Base-by-base conservation (phyloP, 164 flowering plant genomes). In the Dillenia turbinata region DNA sequence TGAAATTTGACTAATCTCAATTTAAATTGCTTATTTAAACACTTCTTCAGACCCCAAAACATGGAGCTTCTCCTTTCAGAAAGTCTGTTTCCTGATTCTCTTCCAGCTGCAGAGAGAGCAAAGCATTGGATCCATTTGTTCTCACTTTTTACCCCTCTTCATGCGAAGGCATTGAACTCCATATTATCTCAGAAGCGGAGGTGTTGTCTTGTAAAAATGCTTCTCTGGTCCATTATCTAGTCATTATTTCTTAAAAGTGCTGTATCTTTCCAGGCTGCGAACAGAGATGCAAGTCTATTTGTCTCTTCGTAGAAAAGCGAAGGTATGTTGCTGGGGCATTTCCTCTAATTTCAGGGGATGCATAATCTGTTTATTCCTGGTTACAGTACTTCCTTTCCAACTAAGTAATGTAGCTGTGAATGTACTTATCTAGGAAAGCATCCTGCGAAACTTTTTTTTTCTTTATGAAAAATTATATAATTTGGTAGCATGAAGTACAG, bases 111-210 rank as follows among this genome's bases (percentile, higher is more conserved):
- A 74, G 92, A 89, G 66, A 82, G 81, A 68, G 78, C 77, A 49
- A 77, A 62, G 60, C 98, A 93, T 66, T 93, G 98, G 98, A 77
- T 87, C 45, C 76, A 65, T 69, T 52, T 85, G 54, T 87, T 85
- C 78, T 86, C 91, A 58, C 75, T 74, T 63, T 90, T 89, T 65
- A 66, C 68, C 15, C 64, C 80, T 53, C 64, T 77, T 64, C 99
- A 91, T 69, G 46, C 71, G 26, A 94, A 88, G 79, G 97, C 96
- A 43, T 62, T 94, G 54, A 78, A 73, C 57, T 64, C 80, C 47
- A 78, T 94, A 64, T 79, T 94, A 65, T 78, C 78, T 65, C 97
- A 86, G 66, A 94, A 89, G 62, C 63, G 76, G 69, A 91, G 99
- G 99, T 91, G 83, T 3, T 52, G 24, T 9, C 22, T 19, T 64